These are phyloP conservation scores for Myotisia sp. DNA, from an alignment of 2,329 filamentous ascomycete genomes.

Conservation along the genomic window DNA sequence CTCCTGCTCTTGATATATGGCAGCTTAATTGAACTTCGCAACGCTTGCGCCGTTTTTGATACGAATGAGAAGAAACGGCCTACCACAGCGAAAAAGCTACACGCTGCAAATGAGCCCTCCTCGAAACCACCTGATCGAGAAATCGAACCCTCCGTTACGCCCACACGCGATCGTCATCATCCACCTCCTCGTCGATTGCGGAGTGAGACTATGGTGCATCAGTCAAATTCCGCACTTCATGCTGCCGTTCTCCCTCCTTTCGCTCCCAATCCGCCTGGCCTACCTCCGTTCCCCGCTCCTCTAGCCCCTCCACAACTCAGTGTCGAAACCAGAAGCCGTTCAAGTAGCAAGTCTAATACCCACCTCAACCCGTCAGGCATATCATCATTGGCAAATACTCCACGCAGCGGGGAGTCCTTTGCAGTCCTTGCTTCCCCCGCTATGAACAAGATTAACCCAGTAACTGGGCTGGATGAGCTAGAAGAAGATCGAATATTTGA, in stretches of 20 bases:
- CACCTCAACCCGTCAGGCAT: conserved; percentile 34
- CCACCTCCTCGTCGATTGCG: conserved; percentile 31
- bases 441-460: conserved; percentile 37
- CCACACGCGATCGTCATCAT: conserved; percentile 33
- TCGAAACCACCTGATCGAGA: conserved; percentile 17
- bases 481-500: conserved; percentile 75
- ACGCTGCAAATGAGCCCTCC: conserved; percentile 18
- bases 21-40: conserved; percentile 45
- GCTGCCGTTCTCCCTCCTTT: conserved; percentile 17
- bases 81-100: conserved; percentile 11
- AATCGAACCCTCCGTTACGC: conserved; percentile 25
- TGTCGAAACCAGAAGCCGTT: conserved; percentile 27
- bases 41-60: conserved; percentile 35
- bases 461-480: conserved; percentile 49
- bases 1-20: conserved; percentile 46
- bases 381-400: conserved; percentile 48
- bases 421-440: conserved; percentile 34
- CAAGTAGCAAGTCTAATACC: conserved; percentile 41
- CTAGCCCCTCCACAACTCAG: conserved; percentile 18
- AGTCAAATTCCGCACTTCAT: conserved; percentile 25
- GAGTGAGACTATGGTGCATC: conserved; percentile 39
- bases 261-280: conserved; percentile 15
- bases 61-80: conserved; percentile 20
- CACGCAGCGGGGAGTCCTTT: conserved; percentile 72
- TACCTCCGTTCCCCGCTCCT: conserved; percentile 7